Evolutionary conservation across 2,329 filamentous ascomycete genomes (phyloP), one percentile per base, ranked within the genome.

Genomic region (Polytolypa hystricis): DNA sequence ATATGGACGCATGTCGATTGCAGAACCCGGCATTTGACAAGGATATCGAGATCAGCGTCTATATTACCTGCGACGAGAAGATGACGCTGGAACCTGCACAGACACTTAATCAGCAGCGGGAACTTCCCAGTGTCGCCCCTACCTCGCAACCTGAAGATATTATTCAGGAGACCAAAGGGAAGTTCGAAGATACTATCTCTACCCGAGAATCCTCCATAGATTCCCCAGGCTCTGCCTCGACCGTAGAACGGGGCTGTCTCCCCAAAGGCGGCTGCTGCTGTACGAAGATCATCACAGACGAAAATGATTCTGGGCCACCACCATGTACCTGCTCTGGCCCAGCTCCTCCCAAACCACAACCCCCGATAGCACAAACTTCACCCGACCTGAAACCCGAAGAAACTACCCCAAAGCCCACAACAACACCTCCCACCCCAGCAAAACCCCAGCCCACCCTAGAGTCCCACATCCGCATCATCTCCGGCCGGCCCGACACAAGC

Each of bases 51-150:
- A 53, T 75, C 5, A 66, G 60, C 20, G 56, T 76, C 8, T 74
- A 75, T 44, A 53, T 75, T 30, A 77, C 73, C 3, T 71, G 68
- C 40, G 67, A 72, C 38, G 58, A 66, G 16, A 52, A 57, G 19
- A n/a, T 38, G 8, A n/a, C n/a, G n/a, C 21, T 25, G 21, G 7
- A 7, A n/a, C 21, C 21, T 7, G n/a, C 7, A n/a, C 21, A 25
- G n/a, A 25, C 7, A 7, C 7, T 7, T 7, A n/a, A 7, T 25
- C n/a, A 7, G 7, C 21, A 25, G 21, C n/a, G n/a, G n/a, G n/a
- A n/a, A n/a, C n/a, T n/a, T n/a, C 23, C 16, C 12, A 11, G 32
- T 6, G 31, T 25, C 14, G 10, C 27, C 3, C 8, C 17, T 18
- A 20, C 11, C n/a, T 14, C 31, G 9, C 30, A 30, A 16, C 30